A percentile compares a stretch with the other conserved stretches of the same genome.
Conservation (phyloP, 352 stramenopile species). For the Globisporangium splendens region DNA sequence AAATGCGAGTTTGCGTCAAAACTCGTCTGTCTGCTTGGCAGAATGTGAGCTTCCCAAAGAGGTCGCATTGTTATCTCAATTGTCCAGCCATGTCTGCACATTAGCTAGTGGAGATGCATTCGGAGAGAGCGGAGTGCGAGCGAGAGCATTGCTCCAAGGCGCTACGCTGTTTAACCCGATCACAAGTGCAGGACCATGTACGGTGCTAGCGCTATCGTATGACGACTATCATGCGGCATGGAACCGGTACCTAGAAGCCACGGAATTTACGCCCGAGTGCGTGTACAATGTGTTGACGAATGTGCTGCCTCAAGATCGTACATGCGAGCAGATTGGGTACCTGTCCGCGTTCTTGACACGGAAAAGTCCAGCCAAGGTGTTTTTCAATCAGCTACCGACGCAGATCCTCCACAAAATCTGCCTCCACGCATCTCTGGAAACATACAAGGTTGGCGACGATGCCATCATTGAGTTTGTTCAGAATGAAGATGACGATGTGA, state of each 20-base stretch:
- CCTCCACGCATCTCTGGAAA: conserved; percentile 29
- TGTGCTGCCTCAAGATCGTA: conserved; percentile 38
- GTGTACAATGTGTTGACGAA: conserved; percentile 21
- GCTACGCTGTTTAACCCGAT: conserved; percentile 30
- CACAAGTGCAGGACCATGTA: conserved; percentile 6
- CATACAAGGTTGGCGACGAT: conserved; percentile 20
- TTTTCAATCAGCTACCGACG: conserved; percentile 36
- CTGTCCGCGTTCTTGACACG: conserved; percentile 27
- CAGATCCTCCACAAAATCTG: conserved; percentile 28
- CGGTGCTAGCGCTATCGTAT: conserved; percentile 23
- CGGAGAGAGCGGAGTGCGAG: conserved; percentile 23
- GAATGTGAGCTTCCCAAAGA: conserved; percentile 6
- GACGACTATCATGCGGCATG: conserved; percentile 24
- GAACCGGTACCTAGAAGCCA: conserved; percentile 21
- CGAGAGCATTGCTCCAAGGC: conserved; percentile 16
- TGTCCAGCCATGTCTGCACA: conserved; percentile 30
- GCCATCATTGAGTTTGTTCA: conserved; percentile 29
- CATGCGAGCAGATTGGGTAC: conserved; percentile 36
- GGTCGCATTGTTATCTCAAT: background rate
- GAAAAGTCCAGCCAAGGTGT: conserved; percentile 25
- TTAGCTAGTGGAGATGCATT: conserved; percentile 32
- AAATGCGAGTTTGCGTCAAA: background rate
- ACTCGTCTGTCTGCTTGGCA: no score
- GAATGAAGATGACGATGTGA: conserved; percentile 25
- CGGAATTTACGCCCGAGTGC: conserved; percentile 20